phyloP scores from a whole-genome alignment of 305 asterid species.

The Fraxinus latifolia region DNA sequence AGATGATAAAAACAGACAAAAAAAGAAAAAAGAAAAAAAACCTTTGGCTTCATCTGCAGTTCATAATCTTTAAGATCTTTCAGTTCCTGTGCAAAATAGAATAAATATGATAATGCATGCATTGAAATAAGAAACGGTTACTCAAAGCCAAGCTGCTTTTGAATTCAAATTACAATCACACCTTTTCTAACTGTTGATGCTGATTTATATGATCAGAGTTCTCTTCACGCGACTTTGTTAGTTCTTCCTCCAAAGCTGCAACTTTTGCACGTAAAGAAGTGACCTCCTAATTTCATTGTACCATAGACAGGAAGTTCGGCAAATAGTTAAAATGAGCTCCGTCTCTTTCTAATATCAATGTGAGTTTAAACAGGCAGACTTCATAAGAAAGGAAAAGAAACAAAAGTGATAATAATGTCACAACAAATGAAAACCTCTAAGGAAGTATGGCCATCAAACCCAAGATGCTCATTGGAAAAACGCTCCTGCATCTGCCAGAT shows the following conservation, averaged over 20 bases:
- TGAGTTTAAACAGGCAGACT: conserved; percentile 1
- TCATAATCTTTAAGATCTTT: conserved; percentile 77
- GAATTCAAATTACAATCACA: conserved; percentile 28
- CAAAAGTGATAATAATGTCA: conserved; percentile 2
- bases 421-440: conserved; percentile 44
- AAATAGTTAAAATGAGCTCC: background rate
- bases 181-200: conserved; percentile 72
- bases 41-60: conserved; percentile 91
- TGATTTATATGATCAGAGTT: conserved; percentile 48
- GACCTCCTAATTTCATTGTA: conserved; percentile 46
- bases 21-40: background rate
- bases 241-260: conserved; percentile 65
- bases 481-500: conserved; percentile 48
- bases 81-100: conserved; percentile 64
- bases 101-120: conserved; percentile 18
- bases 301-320: background rate
- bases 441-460: conserved; percentile 40
- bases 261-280: conserved; percentile 59
- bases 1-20: background rate
- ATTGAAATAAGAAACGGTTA: conserved; percentile 8
- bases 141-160: conserved; percentile 12
- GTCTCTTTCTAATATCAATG: background rate
- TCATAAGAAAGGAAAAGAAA: conserved; percentile 11
- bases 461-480: conserved; percentile 47
- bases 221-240: conserved; percentile 58